Percentiles rank a stretch among this genome's conserved stretches.
Evolutionary conservation across 2,329 filamentous ascomycete species (phyloP).

Genomic region (Fusarium sp.): DNA sequence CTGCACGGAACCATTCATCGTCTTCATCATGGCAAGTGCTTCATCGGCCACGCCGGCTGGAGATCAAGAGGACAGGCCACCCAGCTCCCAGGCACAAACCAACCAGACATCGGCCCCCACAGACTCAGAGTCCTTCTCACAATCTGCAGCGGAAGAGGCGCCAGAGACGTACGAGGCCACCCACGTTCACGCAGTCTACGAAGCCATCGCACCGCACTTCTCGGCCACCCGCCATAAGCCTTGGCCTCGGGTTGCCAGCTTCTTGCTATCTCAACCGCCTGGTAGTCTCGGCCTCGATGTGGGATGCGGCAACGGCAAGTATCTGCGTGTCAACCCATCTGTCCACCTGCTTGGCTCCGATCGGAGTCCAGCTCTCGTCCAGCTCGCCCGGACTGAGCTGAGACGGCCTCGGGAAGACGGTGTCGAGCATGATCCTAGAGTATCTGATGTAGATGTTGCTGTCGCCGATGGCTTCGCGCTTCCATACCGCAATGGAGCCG

Average conservation of each 20-base stretch:
- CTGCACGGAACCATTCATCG: background rate
- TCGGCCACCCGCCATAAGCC: constrained; percentile 83
- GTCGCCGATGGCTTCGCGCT: constrained; percentile 87
- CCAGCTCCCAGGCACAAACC: constrained; percentile 19
- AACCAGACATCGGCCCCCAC: constrained; percentile 1
- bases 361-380: constrained; percentile 70
- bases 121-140: constrained; percentile 13
- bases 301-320: constrained; percentile 98
- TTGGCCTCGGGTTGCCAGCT: constrained; percentile 89
- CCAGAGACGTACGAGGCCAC: constrained; percentile 78
- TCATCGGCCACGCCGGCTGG: constrained; percentile 38
- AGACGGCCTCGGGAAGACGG: constrained; percentile 27
- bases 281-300: constrained; percentile 89
- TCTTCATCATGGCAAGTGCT: constrained; percentile 38
- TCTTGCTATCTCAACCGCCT: constrained; percentile 70
- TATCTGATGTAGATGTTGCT: constrained; percentile 68
- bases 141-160: constrained; percentile 39
- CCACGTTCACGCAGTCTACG: constrained; percentile 93
- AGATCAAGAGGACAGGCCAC: constrained; percentile 28
- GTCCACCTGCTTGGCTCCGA: constrained; percentile 88
- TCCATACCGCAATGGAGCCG: constrained; percentile 70
- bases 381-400: constrained; percentile 54
- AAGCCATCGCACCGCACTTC: constrained; percentile 85
- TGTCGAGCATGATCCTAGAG: constrained; percentile 16
- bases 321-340: constrained; percentile 79